Evolutionary conservation across 371 early-diverging fungal species (phyloP).

Genomic region (Haplosporangium sp.): DNA sequence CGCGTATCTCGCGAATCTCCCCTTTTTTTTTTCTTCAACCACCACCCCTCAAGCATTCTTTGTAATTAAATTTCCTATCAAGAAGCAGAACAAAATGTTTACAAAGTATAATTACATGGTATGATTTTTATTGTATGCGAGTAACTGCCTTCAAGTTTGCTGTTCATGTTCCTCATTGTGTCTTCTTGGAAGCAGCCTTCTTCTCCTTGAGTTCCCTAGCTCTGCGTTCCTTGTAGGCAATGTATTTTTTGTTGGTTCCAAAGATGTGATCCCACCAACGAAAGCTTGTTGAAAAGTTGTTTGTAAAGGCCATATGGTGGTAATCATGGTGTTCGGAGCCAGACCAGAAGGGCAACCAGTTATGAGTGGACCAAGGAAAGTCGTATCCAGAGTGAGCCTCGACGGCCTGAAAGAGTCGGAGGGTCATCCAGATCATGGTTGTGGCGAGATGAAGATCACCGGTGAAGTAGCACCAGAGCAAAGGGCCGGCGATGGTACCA

Average conservation of each 20-base stretch:
- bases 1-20: no score
- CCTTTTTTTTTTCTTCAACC: no score
- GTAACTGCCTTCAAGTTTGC: background rate
- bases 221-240: constrained; percentile 62
- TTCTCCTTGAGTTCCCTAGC: constrained; percentile 19
- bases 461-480: constrained; percentile 68
- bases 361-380: constrained; percentile 89
- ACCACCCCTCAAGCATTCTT: background rate
- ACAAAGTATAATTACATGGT: background rate
- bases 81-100: background rate
- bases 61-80: no score
- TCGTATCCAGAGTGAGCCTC: constrained; percentile 96
- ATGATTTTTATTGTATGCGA: background rate
- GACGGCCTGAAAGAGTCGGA: constrained; percentile 83
- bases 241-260: constrained; percentile 85
- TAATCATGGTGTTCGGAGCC: constrained; percentile 89
- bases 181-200: constrained; percentile 31
- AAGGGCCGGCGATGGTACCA: constrained; percentile 80
- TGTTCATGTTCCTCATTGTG: background rate
- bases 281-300: constrained; percentile 83
- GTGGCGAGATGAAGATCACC: constrained; percentile 80
- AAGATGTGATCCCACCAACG: constrained; percentile 86
- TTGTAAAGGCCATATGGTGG: constrained; percentile 84
- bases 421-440: constrained; percentile 81
- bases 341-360: constrained; percentile 81